phyloP scores from a whole-genome alignment of 1,284 basidiomycete species.

The Afroboletus lepidellus region DNA sequence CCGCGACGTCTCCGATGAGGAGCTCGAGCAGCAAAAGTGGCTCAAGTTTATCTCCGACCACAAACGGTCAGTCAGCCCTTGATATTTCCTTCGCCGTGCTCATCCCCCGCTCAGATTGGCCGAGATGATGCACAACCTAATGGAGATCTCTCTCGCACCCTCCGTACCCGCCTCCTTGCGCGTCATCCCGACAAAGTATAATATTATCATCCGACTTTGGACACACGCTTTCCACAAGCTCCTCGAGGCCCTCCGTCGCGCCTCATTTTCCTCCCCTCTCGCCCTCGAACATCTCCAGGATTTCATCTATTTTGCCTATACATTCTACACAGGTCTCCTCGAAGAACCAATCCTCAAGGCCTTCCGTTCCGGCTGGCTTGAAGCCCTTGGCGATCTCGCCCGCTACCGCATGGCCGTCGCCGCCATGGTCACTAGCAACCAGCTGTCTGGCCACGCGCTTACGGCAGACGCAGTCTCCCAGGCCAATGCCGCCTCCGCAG shows the following conservation, averaged over 20 bases:
- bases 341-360: conserved; percentile 74
- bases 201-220: conserved; percentile 93
- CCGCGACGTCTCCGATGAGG: conserved; percentile 42
- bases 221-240: conserved; percentile 87
- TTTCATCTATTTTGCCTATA: conserved; percentile 94
- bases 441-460: conserved; percentile 39
- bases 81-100: conserved; percentile 5
- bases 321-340: conserved; percentile 87
- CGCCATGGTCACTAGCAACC: conserved; percentile 54
- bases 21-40: conserved; percentile 67
- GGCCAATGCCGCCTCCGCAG: conserved; percentile 34
- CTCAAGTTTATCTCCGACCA: conserved; percentile 63
- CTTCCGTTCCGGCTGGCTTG: conserved; percentile 88
- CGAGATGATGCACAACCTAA: conserved; percentile 85
- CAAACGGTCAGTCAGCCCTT: conserved; percentile 51
- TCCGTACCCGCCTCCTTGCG: conserved; percentile 85
- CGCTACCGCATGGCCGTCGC: conserved; percentile 94
- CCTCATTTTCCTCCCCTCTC: conserved; percentile 62
- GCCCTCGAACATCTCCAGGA: conserved; percentile 80
- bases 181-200: conserved; percentile 90
- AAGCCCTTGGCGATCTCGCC: conserved; percentile 94
- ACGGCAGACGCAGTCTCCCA: conserved; percentile 49
- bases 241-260: conserved; percentile 85
- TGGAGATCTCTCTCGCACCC: conserved; percentile 84
- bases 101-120: conserved; percentile 58